Conservation (phyloP, 2,329 filamentous ascomycete species). For the Penicillium sp. region DNA sequence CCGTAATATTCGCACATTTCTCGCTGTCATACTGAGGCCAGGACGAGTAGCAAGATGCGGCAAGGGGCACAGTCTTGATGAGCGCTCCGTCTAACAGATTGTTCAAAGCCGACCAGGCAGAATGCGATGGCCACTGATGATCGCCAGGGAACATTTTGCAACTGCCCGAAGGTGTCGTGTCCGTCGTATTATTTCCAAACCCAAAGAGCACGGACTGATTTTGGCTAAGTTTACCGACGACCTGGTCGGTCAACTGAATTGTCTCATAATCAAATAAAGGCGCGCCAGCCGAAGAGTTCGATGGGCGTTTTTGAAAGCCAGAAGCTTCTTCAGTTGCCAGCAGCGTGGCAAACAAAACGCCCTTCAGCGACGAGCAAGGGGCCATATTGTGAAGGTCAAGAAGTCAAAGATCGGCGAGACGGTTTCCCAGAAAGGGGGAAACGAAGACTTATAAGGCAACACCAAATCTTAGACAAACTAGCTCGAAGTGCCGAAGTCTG, state of each 20-base stretch:
- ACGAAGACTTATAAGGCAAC: background rate
- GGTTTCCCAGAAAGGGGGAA: background rate
- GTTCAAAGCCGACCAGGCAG: conserved; percentile 29
- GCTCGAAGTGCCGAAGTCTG: too few relatives aligned
- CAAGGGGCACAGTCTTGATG: conserved; percentile 30
- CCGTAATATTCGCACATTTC: conserved; percentile 19
- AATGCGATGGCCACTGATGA: conserved; percentile 21
- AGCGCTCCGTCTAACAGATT: conserved; percentile 24
- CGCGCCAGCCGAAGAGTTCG: conserved; percentile 18
- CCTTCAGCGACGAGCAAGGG: conserved; percentile 6
- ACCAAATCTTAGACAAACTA: background rate
- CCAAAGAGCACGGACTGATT: conserved; percentile 22
- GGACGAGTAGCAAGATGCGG: conserved; percentile 27
- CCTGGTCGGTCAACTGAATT: conserved; percentile 28
- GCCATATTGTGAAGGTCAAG: conserved; percentile 1
- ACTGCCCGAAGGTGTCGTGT: background rate
- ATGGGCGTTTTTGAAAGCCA: conserved; percentile 9
- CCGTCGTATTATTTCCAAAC: conserved; percentile 20
- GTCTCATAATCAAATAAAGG: conserved; percentile 28
- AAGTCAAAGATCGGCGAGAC: background rate
- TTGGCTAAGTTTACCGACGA: conserved; percentile 14
- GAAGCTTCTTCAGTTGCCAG: conserved; percentile 15
- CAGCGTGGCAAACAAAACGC: conserved; percentile 13
- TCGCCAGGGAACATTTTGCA: conserved; percentile 33
- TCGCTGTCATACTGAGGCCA: conserved; percentile 27